Evolutionary conservation across 805 yeast species (phyloP).

Genomic region (Spathaspora girioi): DNA sequence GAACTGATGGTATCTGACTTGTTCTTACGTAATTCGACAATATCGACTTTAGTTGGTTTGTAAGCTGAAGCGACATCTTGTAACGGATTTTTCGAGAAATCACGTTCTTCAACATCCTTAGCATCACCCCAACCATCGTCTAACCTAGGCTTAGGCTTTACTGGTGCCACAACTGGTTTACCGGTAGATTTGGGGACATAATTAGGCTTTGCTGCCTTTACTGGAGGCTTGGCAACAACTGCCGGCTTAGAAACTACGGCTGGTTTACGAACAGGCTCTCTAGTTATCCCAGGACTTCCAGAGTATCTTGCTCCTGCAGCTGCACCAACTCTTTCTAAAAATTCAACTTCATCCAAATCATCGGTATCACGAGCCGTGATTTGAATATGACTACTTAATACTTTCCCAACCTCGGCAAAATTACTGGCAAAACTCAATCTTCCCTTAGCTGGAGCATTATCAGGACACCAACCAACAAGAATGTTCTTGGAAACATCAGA

Average conservation of each 20-base stretch:
- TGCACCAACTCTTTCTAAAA: slow-evolving; percentile 71
- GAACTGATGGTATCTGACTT: slow-evolving; percentile 45
- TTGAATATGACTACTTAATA: slow-evolving; percentile 84
- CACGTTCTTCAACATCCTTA: slow-evolving; percentile 53
- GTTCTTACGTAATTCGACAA: slow-evolving; percentile 49
- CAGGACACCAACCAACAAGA: slow-evolving; percentile 96
- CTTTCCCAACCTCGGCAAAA: slow-evolving; percentile 69
- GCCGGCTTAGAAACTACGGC: slow-evolving; percentile 13
- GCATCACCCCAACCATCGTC: slow-evolving; percentile 73
- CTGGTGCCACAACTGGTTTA: slow-evolving; percentile 31
- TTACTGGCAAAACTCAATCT: slow-evolving; percentile 75
- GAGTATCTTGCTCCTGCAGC: slow-evolving; percentile 97
- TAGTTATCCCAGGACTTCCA: slow-evolving; percentile 33
- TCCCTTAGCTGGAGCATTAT: slow-evolving; percentile 78
- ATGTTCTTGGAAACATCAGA: slow-evolving; percentile 83
- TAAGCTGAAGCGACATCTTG: slow-evolving; percentile 58
- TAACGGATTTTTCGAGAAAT: slow-evolving; percentile 47
- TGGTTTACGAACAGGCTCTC: not conserved
- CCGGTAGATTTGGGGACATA: slow-evolving; percentile 36
- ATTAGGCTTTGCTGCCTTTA: slow-evolving; percentile 21
- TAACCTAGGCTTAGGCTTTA: slow-evolving; percentile 27
- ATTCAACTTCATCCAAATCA: slow-evolving; percentile 77
- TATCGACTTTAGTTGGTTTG: slow-evolving; percentile 62
- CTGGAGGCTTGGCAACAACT: slow-evolving; percentile 23
- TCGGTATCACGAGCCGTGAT: slow-evolving; percentile 93